Base-by-base conservation (phyloP, 371 early-diverging fungal genomes). In the Mortierella sp. region DNA sequence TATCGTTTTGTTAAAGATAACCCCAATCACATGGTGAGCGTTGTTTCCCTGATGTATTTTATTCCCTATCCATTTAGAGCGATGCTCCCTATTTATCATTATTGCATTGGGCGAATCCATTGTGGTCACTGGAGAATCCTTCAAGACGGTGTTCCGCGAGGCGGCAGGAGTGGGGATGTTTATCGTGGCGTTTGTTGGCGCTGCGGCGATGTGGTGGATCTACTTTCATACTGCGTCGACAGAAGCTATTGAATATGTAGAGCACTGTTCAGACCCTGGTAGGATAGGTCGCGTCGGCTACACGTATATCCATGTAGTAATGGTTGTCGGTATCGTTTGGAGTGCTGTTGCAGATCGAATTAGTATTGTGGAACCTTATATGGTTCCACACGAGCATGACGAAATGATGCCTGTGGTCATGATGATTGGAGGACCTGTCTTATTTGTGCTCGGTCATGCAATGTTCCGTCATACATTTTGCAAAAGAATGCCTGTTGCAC, bases 201-300 rank as follows among this genome's bases (percentile, higher is more conserved):
- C 78, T 2, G 63, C 68, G 6, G 45, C 78, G 6, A 78, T 78
- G 78, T 78, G 78, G 78, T 78, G 78, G 78, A 78, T 78, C 61
- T 78, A 78, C 66, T 78, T 78, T 60, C 78, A 78, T 43, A 52
- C 74, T 1, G 73, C 78, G 8, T 61, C 70, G 11, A n/a, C 30
- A 16, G 78, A 78, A 20, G 78, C 78, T 3, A 54, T 59, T 45
- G 54, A 73, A 24, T 70, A 70, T 24, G 70, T 78, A 9, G 78
- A 78, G 11, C 55, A 43, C 35, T 58, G 66, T n/a, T 28, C 45
- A 3, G 68, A 78, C 30, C 78, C 78, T 18, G 78, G 78, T 26
- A 70, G 68, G 57, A 78, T 78, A 70, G 78, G 78, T 28, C 78
- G 78, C 10, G 14, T 78, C 14, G 70, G 30, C 37, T 78, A 73